Conservation (phyloP, 257 asterid genomes). For the Ehretia macrophylla region DNA sequence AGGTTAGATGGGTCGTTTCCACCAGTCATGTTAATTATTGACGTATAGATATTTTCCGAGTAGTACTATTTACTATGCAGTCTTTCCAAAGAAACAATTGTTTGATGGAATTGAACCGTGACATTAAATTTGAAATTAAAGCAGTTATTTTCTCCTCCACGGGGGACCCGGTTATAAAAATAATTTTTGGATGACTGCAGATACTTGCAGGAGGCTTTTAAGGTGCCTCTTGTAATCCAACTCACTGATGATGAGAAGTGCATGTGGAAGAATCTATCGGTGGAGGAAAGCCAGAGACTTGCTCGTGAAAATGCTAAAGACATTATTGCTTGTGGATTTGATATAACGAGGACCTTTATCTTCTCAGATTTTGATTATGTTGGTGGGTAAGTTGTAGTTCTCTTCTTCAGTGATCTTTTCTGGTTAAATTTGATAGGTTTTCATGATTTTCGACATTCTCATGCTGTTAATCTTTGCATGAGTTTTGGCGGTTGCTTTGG, state of each 20-base stretch:
- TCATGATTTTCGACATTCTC: too few relatives aligned
- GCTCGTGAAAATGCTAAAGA: constrained; percentile 98
- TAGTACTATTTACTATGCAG: too few relatives aligned
- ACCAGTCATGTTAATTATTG: too few relatives aligned
- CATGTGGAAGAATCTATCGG: constrained; percentile 89
- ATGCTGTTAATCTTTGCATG: too few relatives aligned
- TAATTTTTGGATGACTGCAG: constrained; percentile 31
- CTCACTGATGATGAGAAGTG: constrained; percentile 97
- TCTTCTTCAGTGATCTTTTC: background rate
- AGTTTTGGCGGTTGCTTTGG: too few relatives aligned
- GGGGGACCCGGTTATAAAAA: too few relatives aligned
- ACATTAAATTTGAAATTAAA: too few relatives aligned
- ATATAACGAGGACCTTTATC: constrained; percentile 80
- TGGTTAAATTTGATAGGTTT: too few relatives aligned
- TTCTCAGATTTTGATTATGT: constrained; percentile 87
- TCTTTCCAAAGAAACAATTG: too few relatives aligned
- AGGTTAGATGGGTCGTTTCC: too few relatives aligned
- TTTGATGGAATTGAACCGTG: background rate
- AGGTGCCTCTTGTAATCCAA: constrained; percentile 93
- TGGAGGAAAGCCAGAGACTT: constrained; percentile 92
- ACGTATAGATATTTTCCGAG: too few relatives aligned
- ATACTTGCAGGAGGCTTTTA: constrained; percentile 91
- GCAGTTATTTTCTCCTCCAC: background rate
- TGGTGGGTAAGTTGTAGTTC: constrained; percentile 68
- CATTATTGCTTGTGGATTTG: constrained; percentile 98